Evolutionary conservation across 2,329 filamentous ascomycete genomes (phyloP).

Genomic region (Sclerotinia spermophila): DNA sequence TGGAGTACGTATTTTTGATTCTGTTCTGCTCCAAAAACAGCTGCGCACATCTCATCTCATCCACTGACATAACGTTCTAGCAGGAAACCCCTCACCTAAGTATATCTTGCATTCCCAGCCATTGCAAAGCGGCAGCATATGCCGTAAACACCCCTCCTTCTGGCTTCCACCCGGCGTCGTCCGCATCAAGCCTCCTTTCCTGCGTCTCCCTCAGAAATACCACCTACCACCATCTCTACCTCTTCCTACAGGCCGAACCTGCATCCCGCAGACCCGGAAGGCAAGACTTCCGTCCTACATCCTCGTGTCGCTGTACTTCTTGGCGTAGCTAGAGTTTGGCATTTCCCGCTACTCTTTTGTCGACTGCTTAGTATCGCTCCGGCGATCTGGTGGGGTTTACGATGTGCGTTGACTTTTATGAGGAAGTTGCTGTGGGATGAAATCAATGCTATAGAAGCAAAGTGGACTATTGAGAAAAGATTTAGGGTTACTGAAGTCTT

Average conservation of each 20-base stretch:
- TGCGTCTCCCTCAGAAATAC: conserved; percentile 11
- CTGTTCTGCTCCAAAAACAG: not conserved
- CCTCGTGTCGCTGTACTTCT: conserved; percentile 76
- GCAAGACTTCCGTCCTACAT: conserved; percentile 52
- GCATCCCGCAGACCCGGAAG: conserved; percentile 30
- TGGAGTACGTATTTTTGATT: not conserved
- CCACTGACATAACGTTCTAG: not conserved
- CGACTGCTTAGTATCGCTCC: conserved; percentile 70
- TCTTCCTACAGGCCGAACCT: conserved; percentile 26
- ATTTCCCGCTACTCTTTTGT: conserved; percentile 67
- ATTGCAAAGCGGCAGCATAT: conserved; percentile 39
- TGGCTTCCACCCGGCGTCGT: conserved; percentile 34
- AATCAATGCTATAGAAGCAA: conserved; percentile 39
- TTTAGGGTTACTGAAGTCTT: conserved; percentile 64
- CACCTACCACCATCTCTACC: conserved; percentile 14
- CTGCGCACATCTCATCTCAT: not conserved
- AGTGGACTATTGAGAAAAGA: conserved; percentile 46
- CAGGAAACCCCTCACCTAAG: not conserved
- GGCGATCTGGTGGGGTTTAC: conserved; percentile 67
- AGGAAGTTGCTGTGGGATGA: conserved; percentile 55
- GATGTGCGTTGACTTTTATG: conserved; percentile 65
- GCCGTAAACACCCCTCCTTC: conserved; percentile 33
- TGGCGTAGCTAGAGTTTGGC: conserved; percentile 69
- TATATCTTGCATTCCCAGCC: conserved; percentile 10
- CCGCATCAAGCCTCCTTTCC: conserved; percentile 18